Conservation (phyloP, 495 filamentous ascomycete genomes). For the Talaromyces nanjingensis region DNA sequence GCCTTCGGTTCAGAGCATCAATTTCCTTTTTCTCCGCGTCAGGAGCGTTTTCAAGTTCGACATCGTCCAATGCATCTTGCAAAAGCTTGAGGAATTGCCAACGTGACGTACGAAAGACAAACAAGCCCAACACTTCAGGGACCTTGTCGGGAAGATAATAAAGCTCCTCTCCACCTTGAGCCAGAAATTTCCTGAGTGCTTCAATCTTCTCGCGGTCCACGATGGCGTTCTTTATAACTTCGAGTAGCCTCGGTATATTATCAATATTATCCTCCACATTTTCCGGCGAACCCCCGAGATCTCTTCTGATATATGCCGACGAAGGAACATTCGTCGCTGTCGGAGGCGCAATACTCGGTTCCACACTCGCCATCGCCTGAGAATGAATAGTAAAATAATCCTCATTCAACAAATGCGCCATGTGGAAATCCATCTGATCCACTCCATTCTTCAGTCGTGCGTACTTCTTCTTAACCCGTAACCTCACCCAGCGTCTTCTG, state of each 20-base stretch:
- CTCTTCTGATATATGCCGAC: neutral
- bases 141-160: constrained; percentile 68
- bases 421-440: constrained; percentile 27
- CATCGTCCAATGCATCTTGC: constrained; percentile 51
- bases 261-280: constrained; percentile 46
- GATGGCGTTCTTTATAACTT: constrained; percentile 53
- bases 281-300: neutral
- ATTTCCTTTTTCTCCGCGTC: constrained; percentile 21
- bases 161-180: constrained; percentile 73
- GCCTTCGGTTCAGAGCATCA: constrained; percentile 28
- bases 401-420: constrained; percentile 59
- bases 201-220: constrained; percentile 91
- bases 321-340: constrained; percentile 14
- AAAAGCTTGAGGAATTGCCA: constrained; percentile 66
- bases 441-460: constrained; percentile 16
- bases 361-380: constrained; percentile 32
- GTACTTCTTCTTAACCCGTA: constrained; percentile 55
- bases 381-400: constrained; percentile 85
- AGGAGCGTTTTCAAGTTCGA: constrained; percentile 9
- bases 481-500: constrained; percentile 79
- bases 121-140: constrained; percentile 73
- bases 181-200: constrained; percentile 68
- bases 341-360: constrained; percentile 26
- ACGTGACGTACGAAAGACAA: constrained; percentile 85
- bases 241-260: constrained; percentile 59